Percentiles rank a stretch among this genome's conserved stretches.
Conservation (phyloP, 2,329 filamentous ascomycete genomes). For the Aspergillus spinulosporus region DNA sequence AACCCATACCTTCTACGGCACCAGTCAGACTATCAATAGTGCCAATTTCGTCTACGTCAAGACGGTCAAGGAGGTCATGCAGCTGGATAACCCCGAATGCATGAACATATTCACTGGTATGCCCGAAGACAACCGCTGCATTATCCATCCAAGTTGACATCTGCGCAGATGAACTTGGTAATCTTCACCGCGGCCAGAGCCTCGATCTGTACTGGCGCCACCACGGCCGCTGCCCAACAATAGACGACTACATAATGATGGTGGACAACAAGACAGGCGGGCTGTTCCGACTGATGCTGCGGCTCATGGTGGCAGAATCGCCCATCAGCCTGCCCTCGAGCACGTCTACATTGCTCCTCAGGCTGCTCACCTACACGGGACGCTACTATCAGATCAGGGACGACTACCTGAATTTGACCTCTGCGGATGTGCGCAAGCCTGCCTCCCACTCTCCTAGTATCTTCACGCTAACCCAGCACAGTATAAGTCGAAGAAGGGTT, state of each 20-base stretch:
- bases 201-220: conserved; percentile 45
- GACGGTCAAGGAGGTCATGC: conserved; percentile 35
- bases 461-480: conserved; percentile 31
- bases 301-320: conserved; percentile 39
- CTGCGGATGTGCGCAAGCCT: conserved; percentile 30
- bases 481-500: conserved; percentile 81
- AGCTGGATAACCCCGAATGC: conserved; percentile 33
- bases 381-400: conserved; percentile 40
- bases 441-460: neutral
- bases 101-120: conserved; percentile 34
- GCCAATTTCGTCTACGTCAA: conserved; percentile 47
- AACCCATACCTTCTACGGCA: conserved; percentile 47
- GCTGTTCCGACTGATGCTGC: conserved; percentile 39
- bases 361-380: conserved; percentile 64
- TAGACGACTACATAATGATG: conserved; percentile 46
- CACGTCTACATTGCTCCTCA: conserved; percentile 30
- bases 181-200: conserved; percentile 44
- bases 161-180: conserved; percentile 33
- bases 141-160: neutral
- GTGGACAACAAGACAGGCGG: conserved; percentile 45
- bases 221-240: conserved; percentile 37
- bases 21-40: conserved; percentile 49
- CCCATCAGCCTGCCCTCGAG: neutral
- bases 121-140: too few relatives aligned
- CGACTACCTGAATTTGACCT: conserved; percentile 78